Percentiles rank a stretch among this genome's conserved stretches.
phyloP scores from a whole-genome alignment of 83 land plant species.

The Picea abies region DNA sequence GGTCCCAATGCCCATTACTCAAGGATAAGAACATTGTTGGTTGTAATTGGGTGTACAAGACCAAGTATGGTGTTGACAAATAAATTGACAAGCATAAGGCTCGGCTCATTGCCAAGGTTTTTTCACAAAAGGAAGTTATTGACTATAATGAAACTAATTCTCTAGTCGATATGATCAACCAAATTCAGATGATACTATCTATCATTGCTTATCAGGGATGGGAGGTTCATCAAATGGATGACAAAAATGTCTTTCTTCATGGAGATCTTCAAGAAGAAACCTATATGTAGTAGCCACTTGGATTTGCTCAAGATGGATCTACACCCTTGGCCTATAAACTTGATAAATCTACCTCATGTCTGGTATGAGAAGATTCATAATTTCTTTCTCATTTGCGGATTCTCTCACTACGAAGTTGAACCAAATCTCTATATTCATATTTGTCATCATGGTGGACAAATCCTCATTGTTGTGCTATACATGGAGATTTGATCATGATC shows the following conservation, averaged over 20 bases:
- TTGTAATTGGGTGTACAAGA: not conserved
- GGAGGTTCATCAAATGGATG: constrained; percentile 12
- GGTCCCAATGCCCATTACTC: too few species aligned
- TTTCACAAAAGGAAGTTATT: not conserved
- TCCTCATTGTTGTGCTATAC: too few species aligned
- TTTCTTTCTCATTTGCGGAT: too few species aligned
- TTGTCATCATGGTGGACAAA: too few species aligned
- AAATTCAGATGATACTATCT: not conserved
- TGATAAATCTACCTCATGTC: not conserved
- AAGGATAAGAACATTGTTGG: not conserved
- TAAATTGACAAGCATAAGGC: not conserved
- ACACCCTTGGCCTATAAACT: not conserved
- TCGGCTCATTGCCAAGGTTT: not conserved
- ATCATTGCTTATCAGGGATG: not conserved
- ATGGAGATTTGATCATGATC: too few species aligned
- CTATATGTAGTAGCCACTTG: constrained; percentile 3
- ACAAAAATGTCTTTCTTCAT: not conserved
- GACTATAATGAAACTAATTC: not conserved
- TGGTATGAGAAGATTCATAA: too few species aligned
- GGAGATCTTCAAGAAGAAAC: not conserved
- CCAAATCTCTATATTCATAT: too few species aligned
- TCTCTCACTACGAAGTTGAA: too few species aligned
- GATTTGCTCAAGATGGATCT: not conserved
- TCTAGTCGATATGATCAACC: not conserved
- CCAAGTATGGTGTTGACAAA: not conserved